Conservation (phyloP, 805 yeast genomes). For the Lachancea waltii region DNA sequence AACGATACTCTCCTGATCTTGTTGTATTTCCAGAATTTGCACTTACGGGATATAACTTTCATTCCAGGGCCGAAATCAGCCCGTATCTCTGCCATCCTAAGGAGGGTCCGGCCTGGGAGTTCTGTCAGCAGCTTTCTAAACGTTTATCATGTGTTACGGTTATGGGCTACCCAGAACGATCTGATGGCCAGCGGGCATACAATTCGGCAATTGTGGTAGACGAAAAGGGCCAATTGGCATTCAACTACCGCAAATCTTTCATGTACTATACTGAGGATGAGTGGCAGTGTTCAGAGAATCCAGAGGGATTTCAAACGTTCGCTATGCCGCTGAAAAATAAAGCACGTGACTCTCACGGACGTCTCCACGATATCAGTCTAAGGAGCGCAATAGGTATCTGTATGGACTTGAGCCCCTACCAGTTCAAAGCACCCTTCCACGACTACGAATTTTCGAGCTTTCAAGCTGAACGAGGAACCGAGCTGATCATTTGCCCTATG, state of each 20-base stretch:
- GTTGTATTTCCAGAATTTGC: constrained; percentile 79
- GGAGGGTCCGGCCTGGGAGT: constrained; percentile 43
- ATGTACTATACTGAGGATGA: constrained; percentile 70
- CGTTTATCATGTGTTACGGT: constrained; percentile 56
- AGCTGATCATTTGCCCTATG: constrained; percentile 69
- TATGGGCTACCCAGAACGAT: constrained; percentile 74
- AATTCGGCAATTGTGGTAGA: constrained; percentile 67
- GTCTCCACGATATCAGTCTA: constrained; percentile 26
- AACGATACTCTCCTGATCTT: constrained; percentile 45
- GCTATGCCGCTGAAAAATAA: constrained; percentile 33
- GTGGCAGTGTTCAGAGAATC: constrained; percentile 76
- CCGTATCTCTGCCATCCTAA: constrained; percentile 47
- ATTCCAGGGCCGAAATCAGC: constrained; percentile 37
- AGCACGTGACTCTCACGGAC: constrained; percentile 9
- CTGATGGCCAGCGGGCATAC: constrained; percentile 35
- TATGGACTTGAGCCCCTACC: constrained; percentile 88
- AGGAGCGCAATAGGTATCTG: constrained; percentile 74
- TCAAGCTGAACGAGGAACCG: constrained; percentile 42
- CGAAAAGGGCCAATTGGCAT: constrained; percentile 50
- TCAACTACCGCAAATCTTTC: constrained; percentile 70
- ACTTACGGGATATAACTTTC: constrained; percentile 75
- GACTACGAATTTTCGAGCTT: constrained; percentile 62
- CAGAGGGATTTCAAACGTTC: constrained; percentile 50
- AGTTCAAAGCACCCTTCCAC: constrained; percentile 73
- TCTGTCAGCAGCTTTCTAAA: constrained; percentile 52